Percentiles rank a stretch among this genome's conserved stretches.
These are phyloP conservation scores for Mycena alexandri DNA, from an alignment of 768 basidiomycete genomes.

Conservation along the genomic window DNA sequence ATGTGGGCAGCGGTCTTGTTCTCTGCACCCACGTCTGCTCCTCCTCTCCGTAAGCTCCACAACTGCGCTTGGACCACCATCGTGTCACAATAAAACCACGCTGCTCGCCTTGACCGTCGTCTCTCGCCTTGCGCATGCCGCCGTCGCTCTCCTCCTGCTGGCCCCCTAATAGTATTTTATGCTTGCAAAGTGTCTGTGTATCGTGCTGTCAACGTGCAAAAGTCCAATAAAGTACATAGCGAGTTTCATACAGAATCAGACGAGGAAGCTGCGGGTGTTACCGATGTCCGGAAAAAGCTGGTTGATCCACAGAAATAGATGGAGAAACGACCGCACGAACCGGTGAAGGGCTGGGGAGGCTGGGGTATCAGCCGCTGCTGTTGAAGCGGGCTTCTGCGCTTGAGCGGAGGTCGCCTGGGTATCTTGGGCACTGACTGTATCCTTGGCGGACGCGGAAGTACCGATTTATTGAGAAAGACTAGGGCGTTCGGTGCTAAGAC, in stretches of 20 bases:
- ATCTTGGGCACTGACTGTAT: conserved; percentile 10
- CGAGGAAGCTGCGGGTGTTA: conserved; percentile 7
- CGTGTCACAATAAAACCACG: too few relatives aligned
- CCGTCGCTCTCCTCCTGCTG: conserved; percentile 7
- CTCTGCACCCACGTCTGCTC: too few relatives aligned
- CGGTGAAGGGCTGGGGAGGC: conserved; percentile 5
- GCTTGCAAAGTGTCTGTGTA: conserved; percentile 15
- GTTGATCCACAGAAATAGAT: neutral
- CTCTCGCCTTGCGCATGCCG: conserved; percentile 40
- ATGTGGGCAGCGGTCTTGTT: too few relatives aligned
- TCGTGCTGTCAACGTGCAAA: conserved; percentile 19
- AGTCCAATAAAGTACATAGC: conserved; percentile 26
- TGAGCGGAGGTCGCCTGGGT: neutral
- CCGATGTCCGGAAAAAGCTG: neutral
- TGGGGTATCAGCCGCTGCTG: conserved; percentile 17
- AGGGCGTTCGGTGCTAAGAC: too few relatives aligned
- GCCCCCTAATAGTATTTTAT: conserved; percentile 15
- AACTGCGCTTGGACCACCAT: too few relatives aligned
- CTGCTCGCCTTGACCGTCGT: conserved; percentile 32
- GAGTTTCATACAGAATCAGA: conserved; percentile 11
- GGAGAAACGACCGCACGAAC: neutral
- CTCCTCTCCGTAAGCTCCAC: too few relatives aligned
- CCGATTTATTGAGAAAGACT: too few relatives aligned
- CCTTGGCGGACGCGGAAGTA: conserved; percentile 5
- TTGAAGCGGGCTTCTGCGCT: neutral